Base-by-base conservation (phyloP, 1,284 basidiomycete species). In the Marasmius sp. region DNA sequence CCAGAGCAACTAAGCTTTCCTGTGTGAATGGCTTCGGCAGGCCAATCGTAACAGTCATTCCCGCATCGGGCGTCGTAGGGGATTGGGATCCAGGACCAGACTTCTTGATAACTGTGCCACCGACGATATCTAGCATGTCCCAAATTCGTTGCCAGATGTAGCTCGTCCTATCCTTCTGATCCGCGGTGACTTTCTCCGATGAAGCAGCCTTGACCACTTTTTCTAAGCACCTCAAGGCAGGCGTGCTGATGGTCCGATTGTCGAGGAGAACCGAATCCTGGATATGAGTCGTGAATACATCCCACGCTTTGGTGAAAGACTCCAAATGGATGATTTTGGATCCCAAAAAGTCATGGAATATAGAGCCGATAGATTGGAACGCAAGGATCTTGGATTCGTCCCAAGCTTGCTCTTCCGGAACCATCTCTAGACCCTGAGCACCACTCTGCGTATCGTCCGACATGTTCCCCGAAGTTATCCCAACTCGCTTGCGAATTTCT, bases 311-410 rank as follows among this genome's bases (percentile, higher is more conserved):
- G 8, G 77, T 74, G 69, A 94, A 95, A 0, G 87, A 86, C 0
- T 85, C 79, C 1, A 95, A 82, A 43, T 81, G 81, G 71, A 91
- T 85, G 63, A 96, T 84, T 71, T 94, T 92, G 9, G 84, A 77
- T 0, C 83, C 76, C 11, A 95, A 72, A 75, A 95, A 96, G 52
- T 92, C 88, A 62, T 88, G 82, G 71, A 97, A 88, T 59, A 98
- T 89, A 0, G 88, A 85, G 0, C 94, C 94, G 20, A 94, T 85
- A 1, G 93, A 95, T 48, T 91, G 86, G 57, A 98, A 74, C 0
- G 94, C 94, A 16, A 98, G 83, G 36, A 91, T 87, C 71, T 94
- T 92, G 0, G 92, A 94, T 66, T 97, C 95, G 69, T 95, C 92
- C 88, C 94, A 95, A 37, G 86, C 77, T 39, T 81, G 76, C 37